Base-by-base conservation (phyloP, 352 stramenopile species). In the Globisporangium takayamanum region DNA sequence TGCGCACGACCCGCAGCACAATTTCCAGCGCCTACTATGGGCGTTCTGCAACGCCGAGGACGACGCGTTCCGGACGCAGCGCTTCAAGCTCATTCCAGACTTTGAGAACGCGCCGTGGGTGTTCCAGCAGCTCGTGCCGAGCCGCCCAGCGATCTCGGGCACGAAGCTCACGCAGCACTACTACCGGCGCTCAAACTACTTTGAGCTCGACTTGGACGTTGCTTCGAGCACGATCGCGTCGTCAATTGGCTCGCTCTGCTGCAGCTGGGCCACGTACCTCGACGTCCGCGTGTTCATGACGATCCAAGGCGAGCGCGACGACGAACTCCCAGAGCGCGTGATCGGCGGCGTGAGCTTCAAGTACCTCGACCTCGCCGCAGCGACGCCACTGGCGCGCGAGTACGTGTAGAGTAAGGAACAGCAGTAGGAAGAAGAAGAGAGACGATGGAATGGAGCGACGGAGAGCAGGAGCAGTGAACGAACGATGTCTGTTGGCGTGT, bases 61-160 rank as follows among this genome's bases (percentile, higher is more conserved):
- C 49, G 67, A 78, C 47, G 63, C 60, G 12, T 93, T 82, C 63
- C 76, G 81, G 45, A 77, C 92, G 58, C 50, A 70, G n/a, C 77
- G 87, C 51, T 93, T 96, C 60, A 97, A 96, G 73, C 66, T 97
- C 30, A 91, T 97, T 52, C 89, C 89, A n/a, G 83, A 79, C 57
- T 74, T 97, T 41, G 70, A 84, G 18, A 83, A 94, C 22, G 89
- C 80, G 16, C 80, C 86, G 45, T 97, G 84, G 80, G 70, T 96
- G 47, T 72, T 97, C 37, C 84, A 89, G 53, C 66, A 75, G 33
- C 64, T 90, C 25, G 87, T 96, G 50, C 84, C 84, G 39, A 92
- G 83, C 52, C 88, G 92, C 39, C 88, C 88, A 0, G 86, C 85
- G 22, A 65, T 97, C 55, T 80, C 91, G 44, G 88, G 88, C 39